phyloP scores from a whole-genome alignment of 1,284 basidiomycete genomes.

The Tilletiopsis washingtonensis region DNA sequence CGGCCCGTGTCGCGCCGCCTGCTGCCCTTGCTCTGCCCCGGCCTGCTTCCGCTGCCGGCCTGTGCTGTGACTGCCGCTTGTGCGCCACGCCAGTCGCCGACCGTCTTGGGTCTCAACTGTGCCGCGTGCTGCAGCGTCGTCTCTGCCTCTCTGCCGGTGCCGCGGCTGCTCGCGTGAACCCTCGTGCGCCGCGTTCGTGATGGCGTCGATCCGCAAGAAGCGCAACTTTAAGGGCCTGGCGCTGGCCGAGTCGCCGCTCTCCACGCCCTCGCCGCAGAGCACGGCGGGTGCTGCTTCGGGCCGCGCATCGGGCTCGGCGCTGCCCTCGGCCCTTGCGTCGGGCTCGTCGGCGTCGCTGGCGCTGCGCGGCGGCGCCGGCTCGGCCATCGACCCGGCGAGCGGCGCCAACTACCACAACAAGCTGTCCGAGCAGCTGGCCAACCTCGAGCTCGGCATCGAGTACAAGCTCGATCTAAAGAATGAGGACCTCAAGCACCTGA shows the following conservation, averaged over 20 bases:
- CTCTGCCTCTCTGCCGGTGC: too few relatives aligned
- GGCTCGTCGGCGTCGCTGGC: constrained; percentile 2
- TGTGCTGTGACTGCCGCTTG: too few relatives aligned
- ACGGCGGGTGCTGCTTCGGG: too few relatives aligned
- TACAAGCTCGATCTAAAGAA: constrained; percentile 49
- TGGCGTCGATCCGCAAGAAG: constrained; percentile 32
- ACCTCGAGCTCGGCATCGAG: constrained; percentile 48
- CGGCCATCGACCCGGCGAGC: constrained; percentile 14
- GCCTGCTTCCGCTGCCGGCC: too few relatives aligned
- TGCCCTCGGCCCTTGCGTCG: not conserved
- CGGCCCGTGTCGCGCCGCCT: too few relatives aligned
- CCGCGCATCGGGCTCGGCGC: not conserved
- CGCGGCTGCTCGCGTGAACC: too few relatives aligned
- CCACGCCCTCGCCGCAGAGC: constrained; percentile 5
- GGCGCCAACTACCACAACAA: constrained; percentile 34
- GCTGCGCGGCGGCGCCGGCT: not conserved
- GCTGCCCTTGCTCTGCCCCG: too few relatives aligned
- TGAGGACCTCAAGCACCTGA: constrained; percentile 58
- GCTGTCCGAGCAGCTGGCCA: constrained; percentile 44
- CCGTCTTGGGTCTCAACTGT: too few relatives aligned
- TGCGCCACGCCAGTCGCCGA: too few relatives aligned
- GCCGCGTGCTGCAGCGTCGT: too few relatives aligned
- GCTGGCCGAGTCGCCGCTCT: constrained; percentile 29
- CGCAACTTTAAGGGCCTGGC: constrained; percentile 46
- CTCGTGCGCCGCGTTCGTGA: constrained; percentile 1